Conservation (phyloP, 331 rosid species). For the Phaseolus coccineus region DNA sequence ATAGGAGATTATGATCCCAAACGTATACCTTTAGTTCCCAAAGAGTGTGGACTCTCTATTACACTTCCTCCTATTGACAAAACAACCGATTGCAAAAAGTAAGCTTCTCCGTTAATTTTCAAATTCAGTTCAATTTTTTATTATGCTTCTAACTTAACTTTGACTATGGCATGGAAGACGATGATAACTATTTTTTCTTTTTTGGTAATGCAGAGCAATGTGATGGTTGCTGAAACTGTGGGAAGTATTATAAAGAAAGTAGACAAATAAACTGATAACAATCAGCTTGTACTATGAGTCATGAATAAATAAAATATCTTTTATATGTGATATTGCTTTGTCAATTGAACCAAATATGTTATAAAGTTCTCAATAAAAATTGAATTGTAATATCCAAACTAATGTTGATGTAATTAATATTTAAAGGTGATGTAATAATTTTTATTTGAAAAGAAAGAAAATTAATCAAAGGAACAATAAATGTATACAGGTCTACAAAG, state of each 20-base stretch:
- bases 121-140: neutral
- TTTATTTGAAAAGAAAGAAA: no score
- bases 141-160: neutral
- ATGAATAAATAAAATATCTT: conserved; percentile 4
- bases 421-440: no score
- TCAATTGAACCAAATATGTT: neutral
- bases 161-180: neutral
- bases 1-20: conserved; percentile 35
- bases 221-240: neutral
- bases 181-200: neutral
- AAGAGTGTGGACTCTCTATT: conserved; percentile 11
- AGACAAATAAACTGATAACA: neutral
- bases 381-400: no score
- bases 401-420: no score
- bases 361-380: neutral
- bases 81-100: conserved; percentile 41
- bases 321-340: neutral
- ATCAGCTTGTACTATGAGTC: neutral
- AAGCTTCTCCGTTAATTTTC: neutral
- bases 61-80: conserved; percentile 41
- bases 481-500: no score
- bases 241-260: neutral
- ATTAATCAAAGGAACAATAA: no score
- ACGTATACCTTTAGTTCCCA: conserved; percentile 31
- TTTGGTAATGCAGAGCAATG: neutral